Base-by-base conservation (phyloP, 768 basidiomycete species). In the Agrocybe chaxingu region DNA sequence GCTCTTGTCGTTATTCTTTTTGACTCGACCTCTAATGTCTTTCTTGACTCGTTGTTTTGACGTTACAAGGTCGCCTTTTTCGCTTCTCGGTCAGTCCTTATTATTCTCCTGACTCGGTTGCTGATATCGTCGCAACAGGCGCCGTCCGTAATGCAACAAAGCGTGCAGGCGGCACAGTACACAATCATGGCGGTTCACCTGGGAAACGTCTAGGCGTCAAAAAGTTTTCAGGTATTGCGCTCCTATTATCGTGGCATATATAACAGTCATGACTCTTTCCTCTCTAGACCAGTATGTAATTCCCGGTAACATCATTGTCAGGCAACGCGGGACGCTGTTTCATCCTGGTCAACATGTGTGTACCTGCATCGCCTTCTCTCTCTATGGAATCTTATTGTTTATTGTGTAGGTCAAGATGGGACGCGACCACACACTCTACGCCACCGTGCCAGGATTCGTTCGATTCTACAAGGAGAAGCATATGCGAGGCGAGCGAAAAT, bases 161-260 rank as follows among this genome's bases (percentile, higher is more conserved):
- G 70, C 85, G 92, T 38, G 96, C 94, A 40, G 96, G 95, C 59
- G 97, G 97, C 36, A 91, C 88, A 7, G 88, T 94, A 2, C 85
- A 88, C 66, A 98, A 98, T 66, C 88, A 93, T 59, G 85, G 96
- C 52, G 89, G 91, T 53, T 94, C 93, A 0, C 87, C 92, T 9
- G 97, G 97, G 56, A 88, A 92, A 69, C 85, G 97, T 18, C 73
- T 99, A 30, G 97, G 97, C 58, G 76, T 98, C 37, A 99, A 98
- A 74, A 94, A 92, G 69, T 98, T 93, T 69, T 94, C 92, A 56
- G 95, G 96, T 90, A 56, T 51, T 44, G 36, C 57, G 18, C 32
- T 12, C 12, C 45, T 18, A 37, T 43, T 42, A 33, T 35, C 29
- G 13, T 34, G 8, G 0, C 12, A 33, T n/a, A 39, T 38, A 24